A percentile compares a stretch with the other conserved stretches of the same genome.
Evolutionary conservation across 2,329 filamentous ascomycete genomes (phyloP).

Genomic region (Alternaria ventricosa): DNA sequence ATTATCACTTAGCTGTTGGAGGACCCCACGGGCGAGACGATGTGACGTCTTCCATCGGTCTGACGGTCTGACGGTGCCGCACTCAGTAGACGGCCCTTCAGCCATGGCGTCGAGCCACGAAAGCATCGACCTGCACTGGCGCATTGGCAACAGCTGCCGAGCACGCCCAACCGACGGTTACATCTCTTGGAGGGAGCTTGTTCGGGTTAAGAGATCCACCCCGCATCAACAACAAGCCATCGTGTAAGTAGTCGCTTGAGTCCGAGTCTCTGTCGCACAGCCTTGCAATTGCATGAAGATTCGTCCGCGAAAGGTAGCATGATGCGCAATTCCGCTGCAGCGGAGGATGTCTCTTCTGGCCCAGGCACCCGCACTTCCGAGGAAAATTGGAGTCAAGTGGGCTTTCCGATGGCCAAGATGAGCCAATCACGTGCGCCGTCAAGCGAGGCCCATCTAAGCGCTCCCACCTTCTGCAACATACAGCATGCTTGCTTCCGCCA

Average conservation of each 20-base stretch:
- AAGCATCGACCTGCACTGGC: conserved; percentile 15
- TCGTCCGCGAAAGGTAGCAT: conserved; percentile 4
- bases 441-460: conserved; percentile 16
- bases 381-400: not conserved
- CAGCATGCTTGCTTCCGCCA: conserved; percentile 12
- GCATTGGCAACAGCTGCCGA: conserved; percentile 15
- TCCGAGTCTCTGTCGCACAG: not conserved
- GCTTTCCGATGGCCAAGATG: conserved; percentile 6
- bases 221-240: not conserved
- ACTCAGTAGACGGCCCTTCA: not conserved
- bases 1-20: conserved; percentile 7
- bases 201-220: conserved; percentile 8
- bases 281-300: not conserved
- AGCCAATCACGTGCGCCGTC: conserved; percentile 16
- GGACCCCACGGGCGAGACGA: conserved; percentile 16
- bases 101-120: conserved; percentile 16
- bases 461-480: not conserved
- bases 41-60: conserved; percentile 14
- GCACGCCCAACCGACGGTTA: conserved; percentile 3
- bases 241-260: not conserved
- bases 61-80: not conserved
- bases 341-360: not conserved
- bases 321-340: conserved; percentile 1
- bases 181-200: conserved; percentile 17
- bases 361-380: not conserved